A percentile compares a stretch with the other conserved stretches of the same genome.
These are phyloP conservation scores for Puccinia polysora DNA, from an alignment of 1,284 basidiomycete species.

Conservation along the genomic window DNA sequence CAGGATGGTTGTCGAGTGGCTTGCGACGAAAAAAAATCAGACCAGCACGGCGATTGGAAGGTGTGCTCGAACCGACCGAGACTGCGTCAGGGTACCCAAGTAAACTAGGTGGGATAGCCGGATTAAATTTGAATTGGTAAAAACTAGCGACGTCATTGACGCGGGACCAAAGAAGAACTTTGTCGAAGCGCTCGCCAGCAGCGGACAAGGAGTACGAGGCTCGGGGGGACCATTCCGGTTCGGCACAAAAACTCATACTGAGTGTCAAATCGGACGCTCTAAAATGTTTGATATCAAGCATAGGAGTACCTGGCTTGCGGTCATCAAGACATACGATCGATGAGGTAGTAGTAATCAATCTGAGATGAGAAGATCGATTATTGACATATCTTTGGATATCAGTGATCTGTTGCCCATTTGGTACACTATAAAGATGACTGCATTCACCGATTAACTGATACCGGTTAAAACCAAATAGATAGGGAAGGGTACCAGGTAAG, in stretches of 20 bases:
- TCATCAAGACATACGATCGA: conserved; percentile 21
- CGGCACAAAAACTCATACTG: conserved; percentile 14
- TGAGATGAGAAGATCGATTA: conserved; percentile 13
- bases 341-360: conserved; percentile 29
- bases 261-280: conserved; percentile 31
- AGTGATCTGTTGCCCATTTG: conserved; percentile 7
- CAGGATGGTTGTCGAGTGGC: neutral
- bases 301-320: conserved; percentile 13
- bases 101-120: conserved; percentile 8
- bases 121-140: neutral
- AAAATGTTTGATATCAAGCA: conserved; percentile 8
- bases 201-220: neutral
- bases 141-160: conserved; percentile 22
- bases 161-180: conserved; percentile 28
- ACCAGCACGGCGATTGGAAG: neutral
- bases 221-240: neutral
- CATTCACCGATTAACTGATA: conserved; percentile 6
- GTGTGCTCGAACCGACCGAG: neutral
- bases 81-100: conserved; percentile 6
- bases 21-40: neutral
- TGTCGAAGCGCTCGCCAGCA: neutral
- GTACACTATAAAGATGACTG: conserved; percentile 23
- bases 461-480: neutral
- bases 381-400: conserved; percentile 37
- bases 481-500: neutral